These are phyloP conservation scores for Scheffersomyces titani DNA, from an alignment of 1,139 yeast species.

Conservation along the genomic window DNA sequence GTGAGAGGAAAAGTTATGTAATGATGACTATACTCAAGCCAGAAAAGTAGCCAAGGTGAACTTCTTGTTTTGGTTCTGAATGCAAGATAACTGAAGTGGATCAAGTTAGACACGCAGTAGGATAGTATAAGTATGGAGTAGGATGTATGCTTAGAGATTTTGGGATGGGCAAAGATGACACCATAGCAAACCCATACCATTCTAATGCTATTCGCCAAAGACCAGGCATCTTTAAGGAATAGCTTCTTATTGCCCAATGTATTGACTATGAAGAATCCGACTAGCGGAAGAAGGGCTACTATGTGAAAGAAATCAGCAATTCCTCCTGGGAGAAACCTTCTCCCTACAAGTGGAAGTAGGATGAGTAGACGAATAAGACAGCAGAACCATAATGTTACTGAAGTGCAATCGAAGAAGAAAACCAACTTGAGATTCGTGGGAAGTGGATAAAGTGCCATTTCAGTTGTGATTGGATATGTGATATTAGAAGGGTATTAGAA, in stretches of 20 bases:
- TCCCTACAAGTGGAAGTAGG: conserved; percentile 62
- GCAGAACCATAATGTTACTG: conserved; percentile 53
- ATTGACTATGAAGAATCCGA: conserved; percentile 26
- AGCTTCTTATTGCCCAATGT: conserved; percentile 13
- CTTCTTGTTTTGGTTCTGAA: conserved; percentile 45
- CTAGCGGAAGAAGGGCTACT: conserved; percentile 38
- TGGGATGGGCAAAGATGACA: conserved; percentile 49
- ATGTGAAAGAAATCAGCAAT: conserved; percentile 63
- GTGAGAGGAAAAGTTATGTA: conserved; percentile 48
- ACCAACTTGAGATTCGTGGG: conserved; percentile 31
- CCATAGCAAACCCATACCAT: conserved; percentile 48
- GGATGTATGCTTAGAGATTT: conserved; percentile 48
- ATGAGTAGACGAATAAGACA: conserved; percentile 52
- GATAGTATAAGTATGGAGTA: conserved; percentile 50
- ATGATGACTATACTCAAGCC: conserved; percentile 43
- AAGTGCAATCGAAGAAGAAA: conserved; percentile 35
- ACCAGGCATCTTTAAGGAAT: conserved; percentile 24
- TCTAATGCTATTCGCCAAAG: conserved; percentile 29
- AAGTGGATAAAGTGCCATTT: conserved; percentile 33
- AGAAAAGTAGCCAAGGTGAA: conserved; percentile 31
- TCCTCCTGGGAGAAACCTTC: conserved; percentile 65
- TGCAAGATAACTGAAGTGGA: conserved; percentile 48
- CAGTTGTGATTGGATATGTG: not conserved
- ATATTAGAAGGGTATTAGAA: not conserved
- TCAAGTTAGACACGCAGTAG: conserved; percentile 45